Evolutionary conservation across 2,329 filamentous ascomycete genomes (phyloP).

Genomic region (Ophiostoma montium): DNA sequence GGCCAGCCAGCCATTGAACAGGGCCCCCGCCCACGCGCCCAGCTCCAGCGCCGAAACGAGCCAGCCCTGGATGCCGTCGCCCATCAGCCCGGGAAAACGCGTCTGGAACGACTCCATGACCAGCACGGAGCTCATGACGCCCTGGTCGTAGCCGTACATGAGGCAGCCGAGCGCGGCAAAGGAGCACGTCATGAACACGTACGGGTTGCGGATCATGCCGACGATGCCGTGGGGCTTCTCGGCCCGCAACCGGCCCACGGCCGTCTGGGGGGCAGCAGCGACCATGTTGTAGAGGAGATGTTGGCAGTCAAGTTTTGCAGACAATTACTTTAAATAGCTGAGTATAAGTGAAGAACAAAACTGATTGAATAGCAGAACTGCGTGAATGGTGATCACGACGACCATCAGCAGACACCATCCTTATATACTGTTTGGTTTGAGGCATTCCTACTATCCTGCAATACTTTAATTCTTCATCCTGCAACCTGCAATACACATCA

Average conservation of each 20-base stretch:
- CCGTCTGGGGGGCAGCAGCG: slow-evolving; percentile 16
- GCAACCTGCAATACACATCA: too few species aligned
- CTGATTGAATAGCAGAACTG: too few species aligned
- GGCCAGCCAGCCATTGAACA: slow-evolving; percentile 7
- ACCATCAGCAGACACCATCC: too few species aligned
- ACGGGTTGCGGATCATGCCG: slow-evolving; percentile 26
- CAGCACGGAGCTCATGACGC: slow-evolving; percentile 5
- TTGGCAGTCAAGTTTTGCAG: too few species aligned
- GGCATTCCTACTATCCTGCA: too few species aligned
- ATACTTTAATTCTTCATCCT: too few species aligned
- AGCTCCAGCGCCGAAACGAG: slow-evolving; percentile 6
- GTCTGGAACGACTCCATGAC: slow-evolving; percentile 8
- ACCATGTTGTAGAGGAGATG: not conserved
- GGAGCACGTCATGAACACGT: slow-evolving; percentile 21
- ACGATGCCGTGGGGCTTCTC: slow-evolving; percentile 23
- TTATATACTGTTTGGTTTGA: too few species aligned
- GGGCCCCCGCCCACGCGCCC: slow-evolving; percentile 3
- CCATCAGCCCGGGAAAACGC: slow-evolving; percentile 3
- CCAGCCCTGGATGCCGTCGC: slow-evolving; percentile 6
- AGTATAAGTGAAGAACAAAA: too few species aligned
- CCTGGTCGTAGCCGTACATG: slow-evolving; percentile 8
- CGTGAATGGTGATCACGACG: too few species aligned
- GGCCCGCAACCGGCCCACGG: slow-evolving; percentile 24
- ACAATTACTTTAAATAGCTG: too few species aligned
- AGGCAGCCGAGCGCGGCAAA: slow-evolving; percentile 7